These are phyloP conservation scores for Thinopyrum elongatum DNA, from an alignment of 176 grass and related monocot species.

Conservation along the genomic window DNA sequence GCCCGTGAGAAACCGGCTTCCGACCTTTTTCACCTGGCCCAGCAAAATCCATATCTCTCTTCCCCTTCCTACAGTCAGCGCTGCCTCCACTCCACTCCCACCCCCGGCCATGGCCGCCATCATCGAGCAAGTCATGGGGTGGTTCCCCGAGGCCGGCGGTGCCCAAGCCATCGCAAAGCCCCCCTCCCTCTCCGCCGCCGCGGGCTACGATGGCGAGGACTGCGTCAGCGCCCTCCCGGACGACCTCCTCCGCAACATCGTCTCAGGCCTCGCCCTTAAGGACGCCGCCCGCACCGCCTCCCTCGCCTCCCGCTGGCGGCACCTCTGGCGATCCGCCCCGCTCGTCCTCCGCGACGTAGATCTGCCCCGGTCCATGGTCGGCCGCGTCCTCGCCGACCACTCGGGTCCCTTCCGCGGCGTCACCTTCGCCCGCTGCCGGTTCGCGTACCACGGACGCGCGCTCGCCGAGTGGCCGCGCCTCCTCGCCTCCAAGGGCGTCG, in stretches of 20 bases:
- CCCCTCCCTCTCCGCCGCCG: neutral
- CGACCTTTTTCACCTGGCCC: too few species aligned
- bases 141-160: neutral
- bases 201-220: neutral
- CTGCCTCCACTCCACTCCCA: neutral
- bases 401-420: neutral
- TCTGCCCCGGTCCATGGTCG: neutral
- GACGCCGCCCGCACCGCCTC: neutral
- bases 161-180: neutral
- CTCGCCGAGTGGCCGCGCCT: neutral
- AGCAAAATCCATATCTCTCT: too few species aligned
- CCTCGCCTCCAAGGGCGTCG: neutral
- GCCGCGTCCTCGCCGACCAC: neutral
- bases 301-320: constrained; percentile 1
- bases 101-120: neutral
- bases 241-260: neutral
- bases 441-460: neutral
- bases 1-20: neutral
- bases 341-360: neutral
- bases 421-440: neutral
- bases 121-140: neutral
- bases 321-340: neutral
- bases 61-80: too few species aligned
- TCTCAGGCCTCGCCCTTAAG: neutral
- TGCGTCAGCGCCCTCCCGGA: neutral